Evolutionary conservation across 495 filamentous ascomycete genomes (phyloP), one percentile per base, ranked within the genome.

Genomic region (Tuber aestivum): DNA sequence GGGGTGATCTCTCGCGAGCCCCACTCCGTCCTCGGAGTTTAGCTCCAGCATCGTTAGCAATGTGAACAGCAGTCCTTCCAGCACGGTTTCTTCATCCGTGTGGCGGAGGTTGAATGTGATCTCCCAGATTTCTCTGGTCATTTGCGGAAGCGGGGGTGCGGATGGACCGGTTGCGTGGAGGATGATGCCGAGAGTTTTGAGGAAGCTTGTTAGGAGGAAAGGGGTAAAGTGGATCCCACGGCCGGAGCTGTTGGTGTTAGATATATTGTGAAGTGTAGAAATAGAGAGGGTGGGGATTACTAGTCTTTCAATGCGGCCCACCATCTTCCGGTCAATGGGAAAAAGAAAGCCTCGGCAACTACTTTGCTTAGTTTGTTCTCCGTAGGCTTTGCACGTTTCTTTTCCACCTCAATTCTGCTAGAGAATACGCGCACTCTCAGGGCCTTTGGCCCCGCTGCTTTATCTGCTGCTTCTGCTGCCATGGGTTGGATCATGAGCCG

Each of bases 351-450:
- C 0, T 91, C 87, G 0, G 87, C 86, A 61, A 97, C 88, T 44
- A 97, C 86, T 38, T 89, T 88, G 44, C 94, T 90, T 1, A 97
- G 88, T 32, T 90, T 89, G 80, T 94, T 97, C 9, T 91, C 87
- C 40, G 90, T 91, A 1, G 89, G 87, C 77, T 90, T 90, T 73
- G 89, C 85, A 18, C 91, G 89, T 45, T 90, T 89, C 75, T 88
- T 88, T 81, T 92, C 89, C 32, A 91, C 89, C 69, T 88, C 89
- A 85, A 93, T 90, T 32, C 92, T 88, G 0, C 89, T 89, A 41
- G 90, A 92, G 84, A 94, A 93, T 27, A 89, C 93, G 72, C 91
- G 89, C 72, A 97, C 89, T 85, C 97, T 97, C 48, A 97, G 89
- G 8, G 90, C 89, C 77, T 93, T 90, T 0, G 94, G 94, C 0